phyloP scores from a whole-genome alignment of 495 filamentous ascomycete species.

The Annulohypoxylon maeteangense region DNA sequence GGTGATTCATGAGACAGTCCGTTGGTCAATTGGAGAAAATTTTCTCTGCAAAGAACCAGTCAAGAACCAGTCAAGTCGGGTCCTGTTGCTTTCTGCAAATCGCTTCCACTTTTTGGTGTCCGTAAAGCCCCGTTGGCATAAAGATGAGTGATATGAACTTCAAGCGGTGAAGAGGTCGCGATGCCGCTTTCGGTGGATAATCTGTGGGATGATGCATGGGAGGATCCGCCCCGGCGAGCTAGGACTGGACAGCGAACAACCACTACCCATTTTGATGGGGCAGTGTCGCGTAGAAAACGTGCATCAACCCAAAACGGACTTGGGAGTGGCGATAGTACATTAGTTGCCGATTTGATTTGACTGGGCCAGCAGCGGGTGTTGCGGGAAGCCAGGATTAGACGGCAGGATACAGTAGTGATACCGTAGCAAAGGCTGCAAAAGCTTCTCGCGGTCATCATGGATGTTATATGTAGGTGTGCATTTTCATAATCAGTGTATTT shows the following conservation, averaged over 20 bases:
- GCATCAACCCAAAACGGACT: conserved; percentile 31
- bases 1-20: conserved; percentile 27
- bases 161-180: conserved; percentile 42
- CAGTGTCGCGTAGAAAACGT: conserved; percentile 34
- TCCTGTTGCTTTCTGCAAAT: conserved; percentile 29
- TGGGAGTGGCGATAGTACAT: conserved; percentile 39
- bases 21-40: conserved; percentile 42
- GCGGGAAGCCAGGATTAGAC: conserved; percentile 39
- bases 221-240: conserved; percentile 29
- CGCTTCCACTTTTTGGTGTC: conserved; percentile 32
- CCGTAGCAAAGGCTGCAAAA: neutral
- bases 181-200: conserved; percentile 34
- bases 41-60: conserved; percentile 19
- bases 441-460: neutral
- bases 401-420: conserved; percentile 26
- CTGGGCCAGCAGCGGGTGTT: conserved; percentile 34
- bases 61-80: conserved; percentile 31
- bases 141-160: conserved; percentile 26
- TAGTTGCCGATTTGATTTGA: conserved; percentile 35
- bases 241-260: conserved; percentile 39
- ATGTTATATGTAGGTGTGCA: neutral
- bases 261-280: conserved; percentile 44
- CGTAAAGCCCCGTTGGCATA: conserved; percentile 31
- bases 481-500: conserved; percentile 20
- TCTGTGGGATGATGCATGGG: conserved; percentile 36